These are phyloP conservation scores for Rutidosis leptorrhynchoides DNA, from an alignment of 129 eudicot genomes.

Conservation along the genomic window DNA sequence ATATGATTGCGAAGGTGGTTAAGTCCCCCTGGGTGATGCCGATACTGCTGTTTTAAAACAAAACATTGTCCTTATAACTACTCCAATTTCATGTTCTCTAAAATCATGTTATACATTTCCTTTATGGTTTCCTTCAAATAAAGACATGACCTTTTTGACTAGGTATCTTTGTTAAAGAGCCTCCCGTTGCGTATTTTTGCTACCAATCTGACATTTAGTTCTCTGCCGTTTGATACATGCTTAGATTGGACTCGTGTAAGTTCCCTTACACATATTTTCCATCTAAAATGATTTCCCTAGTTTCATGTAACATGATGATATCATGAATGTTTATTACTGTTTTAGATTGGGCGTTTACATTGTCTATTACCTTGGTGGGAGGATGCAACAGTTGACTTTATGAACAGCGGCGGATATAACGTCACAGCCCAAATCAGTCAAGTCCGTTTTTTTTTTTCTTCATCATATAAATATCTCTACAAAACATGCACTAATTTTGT, in stretches of 20 bases:
- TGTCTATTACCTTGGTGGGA: constrained; percentile 96
- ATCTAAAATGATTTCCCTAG: neutral
- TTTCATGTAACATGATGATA: constrained; percentile 3
- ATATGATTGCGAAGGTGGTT: too few relatives aligned
- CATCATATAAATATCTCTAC: neutral
- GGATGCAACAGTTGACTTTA: constrained; percentile 82
- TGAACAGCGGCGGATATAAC: constrained; percentile 88
- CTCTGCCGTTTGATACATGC: constrained; percentile 54
- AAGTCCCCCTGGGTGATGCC: too few relatives aligned
- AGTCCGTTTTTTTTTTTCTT: constrained; percentile 36
- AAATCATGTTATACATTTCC: neutral
- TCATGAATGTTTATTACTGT: neutral
- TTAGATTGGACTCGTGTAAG: constrained; percentile 80
- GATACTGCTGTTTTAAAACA: too few relatives aligned
- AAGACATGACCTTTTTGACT: constrained; percentile 6
- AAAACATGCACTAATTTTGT: neutral
- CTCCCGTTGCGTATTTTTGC: constrained; percentile 78
- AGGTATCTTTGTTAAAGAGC: constrained; percentile 74
- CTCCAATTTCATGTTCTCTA: neutral
- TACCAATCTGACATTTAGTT: constrained; percentile 49
- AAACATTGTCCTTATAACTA: too few relatives aligned
- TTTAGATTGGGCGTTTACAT: constrained; percentile 85
- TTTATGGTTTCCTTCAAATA: neutral
- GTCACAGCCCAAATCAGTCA: constrained; percentile 54
- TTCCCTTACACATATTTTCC: constrained; percentile 1